These are phyloP conservation scores for Neocallimastix lanati DNA, from an alignment of 192 early-diverging fungal species.

Conservation along the genomic window DNA sequence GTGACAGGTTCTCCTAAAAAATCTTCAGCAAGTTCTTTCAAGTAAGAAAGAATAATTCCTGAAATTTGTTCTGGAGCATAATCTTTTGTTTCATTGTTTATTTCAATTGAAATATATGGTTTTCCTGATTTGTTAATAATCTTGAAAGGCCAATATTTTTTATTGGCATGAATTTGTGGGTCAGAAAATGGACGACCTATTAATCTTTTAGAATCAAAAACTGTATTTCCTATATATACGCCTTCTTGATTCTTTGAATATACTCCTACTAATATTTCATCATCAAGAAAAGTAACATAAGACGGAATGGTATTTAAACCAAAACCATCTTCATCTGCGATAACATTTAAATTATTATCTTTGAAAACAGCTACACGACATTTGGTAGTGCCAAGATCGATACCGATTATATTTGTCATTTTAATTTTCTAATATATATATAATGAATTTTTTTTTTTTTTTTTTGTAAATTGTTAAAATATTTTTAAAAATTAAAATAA, in stretches of 20 bases:
- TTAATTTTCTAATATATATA: too few relatives aligned
- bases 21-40: constrained; percentile 63
- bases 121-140: constrained; percentile 35
- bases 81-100: constrained; percentile 59
- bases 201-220: constrained; percentile 78
- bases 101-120: constrained; percentile 62
- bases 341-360: too few relatives aligned
- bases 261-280: constrained; percentile 59
- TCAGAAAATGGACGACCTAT: constrained; percentile 75
- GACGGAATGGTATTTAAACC: too few relatives aligned
- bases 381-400: too few relatives aligned
- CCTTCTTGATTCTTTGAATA: constrained; percentile 75
- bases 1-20: constrained; percentile 47
- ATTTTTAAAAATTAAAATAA: too few relatives aligned
- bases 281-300: constrained; percentile 62
- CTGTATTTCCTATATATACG: constrained; percentile 75
- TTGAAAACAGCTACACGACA: too few relatives aligned
- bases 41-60: constrained; percentile 51
- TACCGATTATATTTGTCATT: too few relatives aligned
- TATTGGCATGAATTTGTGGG: constrained; percentile 56
- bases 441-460: too few relatives aligned
- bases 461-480: too few relatives aligned
- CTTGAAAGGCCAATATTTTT: constrained; percentile 69
- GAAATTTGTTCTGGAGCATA: constrained; percentile 68
- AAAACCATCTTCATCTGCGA: too few relatives aligned